These are phyloP conservation scores for Antitrichia curtipendula DNA, from an alignment of 225 moss, liverwort and hornwort species.

Conservation along the genomic window DNA sequence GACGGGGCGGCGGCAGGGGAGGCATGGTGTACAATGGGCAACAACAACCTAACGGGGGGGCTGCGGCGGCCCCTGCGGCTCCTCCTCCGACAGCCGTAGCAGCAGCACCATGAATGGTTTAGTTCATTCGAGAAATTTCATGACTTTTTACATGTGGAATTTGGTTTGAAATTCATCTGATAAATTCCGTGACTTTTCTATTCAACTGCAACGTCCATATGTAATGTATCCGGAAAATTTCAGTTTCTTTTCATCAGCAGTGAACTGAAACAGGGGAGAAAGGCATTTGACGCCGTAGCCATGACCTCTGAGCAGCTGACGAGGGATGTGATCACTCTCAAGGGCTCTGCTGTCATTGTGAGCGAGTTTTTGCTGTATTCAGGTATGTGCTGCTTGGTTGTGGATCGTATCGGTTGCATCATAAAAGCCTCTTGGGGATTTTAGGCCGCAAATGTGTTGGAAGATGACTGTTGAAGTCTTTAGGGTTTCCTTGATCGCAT, in stretches of 20 bases:
- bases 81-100: conserved; percentile 10
- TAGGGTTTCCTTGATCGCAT: background rate
- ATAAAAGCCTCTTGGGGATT: background rate
- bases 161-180: background rate
- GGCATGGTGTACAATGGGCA: conserved; percentile 7
- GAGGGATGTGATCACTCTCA: conserved; percentile 68
- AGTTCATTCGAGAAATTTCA: background rate
- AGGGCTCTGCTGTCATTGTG: conserved; percentile 86
- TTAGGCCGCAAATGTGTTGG: background rate
- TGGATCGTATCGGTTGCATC: background rate
- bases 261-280: background rate
- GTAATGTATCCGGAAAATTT: background rate
- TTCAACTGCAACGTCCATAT: background rate
- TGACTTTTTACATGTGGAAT: background rate
- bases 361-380: conserved; percentile 72
- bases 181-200: background rate
- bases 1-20: conserved; percentile 55
- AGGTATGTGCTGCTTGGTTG: background rate
- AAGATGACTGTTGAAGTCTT: background rate
- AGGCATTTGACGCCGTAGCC: background rate
- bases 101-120: conserved; percentile 23
- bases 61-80: background rate
- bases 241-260: background rate
- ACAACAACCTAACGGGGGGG: conserved; percentile 16
- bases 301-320: conserved; percentile 57